Conservation (phyloP, 371 early-diverging fungal species). For the Polyrhizophydium stewartii region DNA sequence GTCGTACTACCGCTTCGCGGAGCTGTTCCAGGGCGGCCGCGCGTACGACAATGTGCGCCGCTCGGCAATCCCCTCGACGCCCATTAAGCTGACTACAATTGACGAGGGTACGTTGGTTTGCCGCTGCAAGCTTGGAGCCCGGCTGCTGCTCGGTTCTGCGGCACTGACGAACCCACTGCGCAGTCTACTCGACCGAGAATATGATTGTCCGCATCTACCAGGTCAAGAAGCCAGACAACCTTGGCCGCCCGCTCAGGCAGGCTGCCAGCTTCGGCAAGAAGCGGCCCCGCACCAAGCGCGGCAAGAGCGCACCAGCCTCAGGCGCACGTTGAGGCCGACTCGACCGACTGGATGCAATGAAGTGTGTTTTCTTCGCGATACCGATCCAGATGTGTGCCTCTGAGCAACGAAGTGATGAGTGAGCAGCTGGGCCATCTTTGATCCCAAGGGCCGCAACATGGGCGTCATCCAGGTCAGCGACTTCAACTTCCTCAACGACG, state of each 20-base stretch:
- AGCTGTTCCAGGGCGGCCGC: constrained; percentile 72
- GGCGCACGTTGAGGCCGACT: too few relatives aligned
- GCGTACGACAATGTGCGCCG: constrained; percentile 83
- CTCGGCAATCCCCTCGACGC: constrained; percentile 66
- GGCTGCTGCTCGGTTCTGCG: background rate
- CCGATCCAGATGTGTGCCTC: too few relatives aligned
- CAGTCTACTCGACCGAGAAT: constrained; percentile 26
- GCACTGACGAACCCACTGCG: background rate
- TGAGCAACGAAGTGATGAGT: too few relatives aligned
- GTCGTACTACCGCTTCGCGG: constrained; percentile 91
- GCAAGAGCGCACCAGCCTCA: too few relatives aligned
- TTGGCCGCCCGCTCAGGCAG: constrained; percentile 75
- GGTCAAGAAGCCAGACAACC: constrained; percentile 87
- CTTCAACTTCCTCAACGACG: background rate
- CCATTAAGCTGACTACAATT: constrained; percentile 75
- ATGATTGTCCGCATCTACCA: constrained; percentile 74
- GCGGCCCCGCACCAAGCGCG: constrained; percentile 1
- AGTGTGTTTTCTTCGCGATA: too few relatives aligned
- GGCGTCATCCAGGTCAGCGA: background rate
- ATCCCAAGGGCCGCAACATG: background rate
- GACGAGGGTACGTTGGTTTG: constrained; percentile 60
- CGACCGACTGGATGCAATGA: too few relatives aligned
- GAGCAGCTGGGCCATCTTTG: background rate
- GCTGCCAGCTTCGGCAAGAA: constrained; percentile 46
- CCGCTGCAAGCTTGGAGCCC: constrained; percentile 13